Evolutionary conservation across 2,329 filamentous ascomycete species (phyloP), one percentile per base, ranked within the genome.

Genomic region (Colletotrichum phormii): DNA sequence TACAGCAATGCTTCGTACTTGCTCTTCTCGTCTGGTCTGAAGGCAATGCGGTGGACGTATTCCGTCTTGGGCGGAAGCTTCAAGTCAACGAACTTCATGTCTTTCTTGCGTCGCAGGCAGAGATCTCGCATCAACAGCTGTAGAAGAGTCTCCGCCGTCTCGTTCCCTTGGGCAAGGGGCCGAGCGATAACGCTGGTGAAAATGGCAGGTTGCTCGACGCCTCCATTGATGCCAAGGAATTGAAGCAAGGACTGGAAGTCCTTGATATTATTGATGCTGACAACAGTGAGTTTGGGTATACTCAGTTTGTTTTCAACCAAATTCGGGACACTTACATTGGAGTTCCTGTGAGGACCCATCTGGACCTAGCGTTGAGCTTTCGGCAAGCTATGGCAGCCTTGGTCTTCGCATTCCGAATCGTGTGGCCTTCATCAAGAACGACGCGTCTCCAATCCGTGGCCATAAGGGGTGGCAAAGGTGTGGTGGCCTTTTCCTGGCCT

Each of bases 71-170:
- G 86, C 0, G 95, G 95, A 9, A 97, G 86, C 74, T 91, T 93
- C 24, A 97, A 85, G 76, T 97, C 94, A 64, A 98, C 89, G 78
- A 97, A 97, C 5, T 88, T 88, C 95, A 98, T 97, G 68, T 96
- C 92, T 80, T 98, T 98, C 81, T 91, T 93, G 49, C 95, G 90
- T 49, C 95, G 90, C 26, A 98, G 86, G 77, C 94, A 97, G 59
- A 97, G 88, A 22, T 93, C 91, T n/a, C 88, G 87, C 90, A 97
- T 95, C 57, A 97, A 86, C 5, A 90, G 88, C 78, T 96, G 93
- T 4, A 97, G 86, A 4, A 96, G 84, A 12, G 87, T 81, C 60
- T 90, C 91, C 13, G 91, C 92, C 42, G 86, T 84, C 1, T 83
- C 80, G 18, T 91, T 87, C 1, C 89, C 90, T 6, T 80, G 66